Base-by-base conservation (phyloP, 805 yeast genomes). In the Dipodascopsis uninucleata region DNA sequence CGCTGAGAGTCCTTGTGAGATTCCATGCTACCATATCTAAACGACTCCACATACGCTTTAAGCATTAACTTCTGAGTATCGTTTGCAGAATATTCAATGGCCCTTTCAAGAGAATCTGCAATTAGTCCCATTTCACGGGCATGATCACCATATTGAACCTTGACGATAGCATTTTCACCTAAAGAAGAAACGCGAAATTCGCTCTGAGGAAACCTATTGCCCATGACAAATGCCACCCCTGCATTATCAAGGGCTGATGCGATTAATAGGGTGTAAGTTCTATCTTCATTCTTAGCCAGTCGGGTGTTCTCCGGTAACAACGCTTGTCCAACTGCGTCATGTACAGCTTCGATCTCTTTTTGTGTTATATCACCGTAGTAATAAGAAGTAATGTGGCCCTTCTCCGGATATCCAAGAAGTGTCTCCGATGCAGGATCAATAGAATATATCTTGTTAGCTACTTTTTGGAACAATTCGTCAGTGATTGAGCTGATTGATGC, bases 1-100 rank as follows among this genome's bases (percentile, higher is more conserved):
- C 80, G 77, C 64, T 87, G 96, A 1, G 96, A 82, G 47, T 82
- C 77, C 59, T 83, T 83, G 65, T 87, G 96, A 8, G 89, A 85
- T 52, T 79, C 77, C 78, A 86, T 81, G 3, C 90, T 82, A 17
- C 96, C 96, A 10, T 90, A 79, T 53, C 71, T 66, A 65, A 87
- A 87, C 9, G 93, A 77, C 36, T 76, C 76, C 43, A 78, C 74
- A 61, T 87, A 87, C 36, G 74, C 68, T 7, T 71, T 76, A 26
- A 86, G 62, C 86, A 87, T 79, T 45, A 76, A 71, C 10, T 55
- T 60, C 63, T 87, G 93, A 24, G 77, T 81, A 31, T 78, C 83
- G 61, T 86, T 86, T 36, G 93, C 88, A 16, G 79, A 85, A 59
- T 70, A 69, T 41, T 76, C 67, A 49, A 66, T 68, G 1, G 95